Percentiles rank a stretch among this genome's conserved stretches.
These are phyloP conservation scores for Sistotremastrum suecicum DNA, from an alignment of 768 basidiomycete species.

Conservation along the genomic window DNA sequence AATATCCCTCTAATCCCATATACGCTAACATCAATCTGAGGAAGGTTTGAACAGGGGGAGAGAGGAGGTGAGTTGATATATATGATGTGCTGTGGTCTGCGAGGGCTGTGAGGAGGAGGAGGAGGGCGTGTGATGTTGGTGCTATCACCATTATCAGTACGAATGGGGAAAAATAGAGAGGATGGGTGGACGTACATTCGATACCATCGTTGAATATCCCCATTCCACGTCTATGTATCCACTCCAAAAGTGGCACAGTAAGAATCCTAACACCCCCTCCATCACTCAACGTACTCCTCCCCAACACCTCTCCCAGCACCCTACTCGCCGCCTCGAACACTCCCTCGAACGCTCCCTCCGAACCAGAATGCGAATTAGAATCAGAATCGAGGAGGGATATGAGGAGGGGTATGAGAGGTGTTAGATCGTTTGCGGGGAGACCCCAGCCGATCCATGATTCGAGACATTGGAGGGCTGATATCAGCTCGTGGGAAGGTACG, in stretches of 20 bases:
- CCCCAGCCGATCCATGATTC: slow-evolving; percentile 56
- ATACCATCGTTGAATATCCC: slow-evolving; percentile 27
- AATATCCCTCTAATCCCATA: slow-evolving; percentile 60
- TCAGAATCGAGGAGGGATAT: slow-evolving; percentile 42
- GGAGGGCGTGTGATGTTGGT: slow-evolving; percentile 53
- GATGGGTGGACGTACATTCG: slow-evolving; percentile 17
- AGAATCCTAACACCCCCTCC: slow-evolving; percentile 56
- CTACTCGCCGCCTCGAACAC: slow-evolving; percentile 54
- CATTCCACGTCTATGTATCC: slow-evolving; percentile 47
- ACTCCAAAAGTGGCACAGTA: slow-evolving; percentile 77
- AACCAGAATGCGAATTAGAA: no score
- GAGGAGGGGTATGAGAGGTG: slow-evolving; percentile 30
- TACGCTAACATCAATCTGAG: slow-evolving; percentile 58
- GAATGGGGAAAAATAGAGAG: not conserved
- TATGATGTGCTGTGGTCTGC: slow-evolving; percentile 80
- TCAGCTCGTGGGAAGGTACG: slow-evolving; percentile 32
- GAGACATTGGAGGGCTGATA: slow-evolving; percentile 63
- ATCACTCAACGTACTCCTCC: slow-evolving; percentile 56
- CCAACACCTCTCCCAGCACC: slow-evolving; percentile 64
- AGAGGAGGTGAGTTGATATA: slow-evolving; percentile 54
- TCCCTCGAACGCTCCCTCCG: slow-evolving; percentile 18
- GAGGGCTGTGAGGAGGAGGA: slow-evolving; percentile 67
- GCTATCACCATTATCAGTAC: slow-evolving; percentile 23
- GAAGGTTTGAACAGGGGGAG: slow-evolving; percentile 50
- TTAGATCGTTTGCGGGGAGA: slow-evolving; percentile 40